A percentile compares a stretch with the other conserved stretches of the same genome.
These are phyloP conservation scores for Meira nashicola DNA, from an alignment of 1,284 basidiomycete species.

Conservation along the genomic window DNA sequence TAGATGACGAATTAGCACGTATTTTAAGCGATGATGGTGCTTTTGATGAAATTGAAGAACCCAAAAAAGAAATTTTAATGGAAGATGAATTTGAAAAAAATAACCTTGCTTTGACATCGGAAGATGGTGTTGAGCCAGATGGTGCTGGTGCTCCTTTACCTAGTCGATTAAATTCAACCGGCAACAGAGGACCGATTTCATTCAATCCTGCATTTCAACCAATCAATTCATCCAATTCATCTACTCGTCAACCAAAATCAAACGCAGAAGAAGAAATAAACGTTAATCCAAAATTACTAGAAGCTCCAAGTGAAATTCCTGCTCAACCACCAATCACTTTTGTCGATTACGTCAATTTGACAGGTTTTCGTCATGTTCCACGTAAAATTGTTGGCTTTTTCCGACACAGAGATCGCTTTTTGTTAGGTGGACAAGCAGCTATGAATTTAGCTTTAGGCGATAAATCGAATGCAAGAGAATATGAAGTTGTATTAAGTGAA, in stretches of 20 bases:
- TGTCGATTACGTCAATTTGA: constrained; percentile 77
- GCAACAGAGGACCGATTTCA: background rate
- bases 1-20: constrained; percentile 66
- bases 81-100: constrained; percentile 23
- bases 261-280: constrained; percentile 15
- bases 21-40: constrained; percentile 68
- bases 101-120: constrained; percentile 17
- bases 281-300: constrained; percentile 35
- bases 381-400: constrained; percentile 87
- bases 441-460: constrained; percentile 66
- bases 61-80: constrained; percentile 2
- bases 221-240: background rate
- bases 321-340: constrained; percentile 77
- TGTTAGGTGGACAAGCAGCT: constrained; percentile 73
- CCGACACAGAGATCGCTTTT: constrained; percentile 76
- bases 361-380: constrained; percentile 82
- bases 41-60: constrained; percentile 64
- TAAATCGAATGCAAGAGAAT: constrained; percentile 55
- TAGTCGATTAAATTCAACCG: background rate
- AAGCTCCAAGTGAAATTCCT: constrained; percentile 64
- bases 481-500: background rate
- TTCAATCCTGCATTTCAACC: constrained; percentile 5
- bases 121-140: constrained; percentile 24
- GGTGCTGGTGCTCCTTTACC: constrained; percentile 17
- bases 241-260: background rate